These are phyloP conservation scores for Aaosphaeria pasadenensis DNA, from an alignment of 2,329 filamentous ascomycete species.

Conservation along the genomic window DNA sequence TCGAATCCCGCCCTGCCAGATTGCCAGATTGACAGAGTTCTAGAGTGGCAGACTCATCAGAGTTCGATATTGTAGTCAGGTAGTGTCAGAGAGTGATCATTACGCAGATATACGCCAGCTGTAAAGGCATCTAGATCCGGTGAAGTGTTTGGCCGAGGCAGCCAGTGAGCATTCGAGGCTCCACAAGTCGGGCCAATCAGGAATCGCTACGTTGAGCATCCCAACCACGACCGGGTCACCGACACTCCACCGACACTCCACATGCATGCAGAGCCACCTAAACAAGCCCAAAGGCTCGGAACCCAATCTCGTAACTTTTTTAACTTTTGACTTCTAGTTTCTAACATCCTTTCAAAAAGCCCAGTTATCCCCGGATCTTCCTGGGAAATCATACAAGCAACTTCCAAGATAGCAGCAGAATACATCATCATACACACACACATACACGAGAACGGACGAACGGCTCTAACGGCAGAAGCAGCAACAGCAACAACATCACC, in stretches of 20 bases:
- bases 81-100: no score
- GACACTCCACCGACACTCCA: conserved; percentile 14
- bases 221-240: conserved; percentile 29
- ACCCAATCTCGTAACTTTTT: conserved; percentile 24
- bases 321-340: conserved; percentile 14
- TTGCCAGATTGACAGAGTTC: no score
- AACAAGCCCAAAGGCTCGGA: conserved; percentile 13
- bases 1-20: no score
- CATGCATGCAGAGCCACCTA: conserved; percentile 31
- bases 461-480: no score
- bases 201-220: conserved; percentile 32
- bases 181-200: conserved; percentile 30
- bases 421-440: no score
- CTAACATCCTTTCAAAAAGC: conserved; percentile 1
- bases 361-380: no score
- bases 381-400: no score
- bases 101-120: background rate
- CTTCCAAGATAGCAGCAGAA: no score
- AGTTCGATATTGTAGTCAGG: no score
- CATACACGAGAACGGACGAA: no score
- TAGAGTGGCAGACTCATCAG: no score
- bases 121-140: conserved; percentile 19
- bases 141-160: conserved; percentile 21
- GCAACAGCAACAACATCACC: no score
- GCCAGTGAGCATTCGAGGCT: conserved; percentile 23